phyloP scores from a whole-genome alignment of 2,329 filamentous ascomycete species.

The Phaeophleospora eucalypticola region DNA sequence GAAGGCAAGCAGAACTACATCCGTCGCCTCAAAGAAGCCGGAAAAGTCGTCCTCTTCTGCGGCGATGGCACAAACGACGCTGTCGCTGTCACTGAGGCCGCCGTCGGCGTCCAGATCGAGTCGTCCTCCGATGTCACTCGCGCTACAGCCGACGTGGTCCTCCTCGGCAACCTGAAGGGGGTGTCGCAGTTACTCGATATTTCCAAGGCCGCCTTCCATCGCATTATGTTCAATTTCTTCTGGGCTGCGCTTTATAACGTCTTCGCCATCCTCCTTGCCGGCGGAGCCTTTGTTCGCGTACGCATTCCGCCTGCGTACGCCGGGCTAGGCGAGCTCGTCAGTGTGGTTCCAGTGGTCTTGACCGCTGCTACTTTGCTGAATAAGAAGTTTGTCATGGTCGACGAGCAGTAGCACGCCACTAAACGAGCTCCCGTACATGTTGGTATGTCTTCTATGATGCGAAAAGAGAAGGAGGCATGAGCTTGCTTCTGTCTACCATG shows the following conservation, averaged over 20 bases:
- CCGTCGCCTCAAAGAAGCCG: constrained; percentile 21
- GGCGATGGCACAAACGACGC: constrained; percentile 81
- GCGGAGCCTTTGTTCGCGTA: constrained; percentile 57
- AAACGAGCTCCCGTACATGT: too few relatives aligned
- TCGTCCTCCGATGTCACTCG: constrained; percentile 61
- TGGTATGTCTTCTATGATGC: too few relatives aligned
- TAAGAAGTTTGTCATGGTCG: too few relatives aligned
- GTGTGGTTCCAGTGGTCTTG: constrained; percentile 65
- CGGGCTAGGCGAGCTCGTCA: constrained; percentile 68
- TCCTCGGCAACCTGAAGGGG: constrained; percentile 51
- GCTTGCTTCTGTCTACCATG: too few relatives aligned
- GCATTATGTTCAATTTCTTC: constrained; percentile 60
- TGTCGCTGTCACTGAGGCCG: constrained; percentile 64
- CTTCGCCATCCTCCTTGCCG: constrained; percentile 62
- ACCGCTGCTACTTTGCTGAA: constrained; percentile 40
- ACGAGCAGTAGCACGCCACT: too few relatives aligned
- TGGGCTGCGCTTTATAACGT: constrained; percentile 70
- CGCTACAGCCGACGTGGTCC: constrained; percentile 64
- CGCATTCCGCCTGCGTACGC: constrained; percentile 62
- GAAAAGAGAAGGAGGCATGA: too few relatives aligned
- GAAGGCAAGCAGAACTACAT: constrained; percentile 54
- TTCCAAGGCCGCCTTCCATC: constrained; percentile 38
- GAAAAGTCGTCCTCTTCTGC: constrained; percentile 59
- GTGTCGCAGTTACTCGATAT: constrained; percentile 58
- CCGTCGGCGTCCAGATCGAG: constrained; percentile 67